A percentile compares a stretch with the other conserved stretches of the same genome.
Evolutionary conservation across 225 moss, liverwort and hornwort genomes (phyloP).

Genomic region (Straminergon stramineum): DNA sequence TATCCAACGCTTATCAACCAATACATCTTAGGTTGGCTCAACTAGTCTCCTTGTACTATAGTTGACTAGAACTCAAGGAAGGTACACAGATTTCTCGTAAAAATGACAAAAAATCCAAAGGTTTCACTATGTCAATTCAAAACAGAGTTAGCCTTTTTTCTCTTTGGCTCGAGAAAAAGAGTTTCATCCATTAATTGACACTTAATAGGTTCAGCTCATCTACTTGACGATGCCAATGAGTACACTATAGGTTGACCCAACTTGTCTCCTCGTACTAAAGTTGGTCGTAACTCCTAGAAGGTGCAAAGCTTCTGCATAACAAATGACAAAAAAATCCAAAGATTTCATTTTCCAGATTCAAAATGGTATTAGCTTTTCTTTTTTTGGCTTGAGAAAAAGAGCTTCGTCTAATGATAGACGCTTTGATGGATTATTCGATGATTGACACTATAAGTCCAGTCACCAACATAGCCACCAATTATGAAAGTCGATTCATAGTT

Average conservation of each 20-base stretch:
- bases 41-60: background rate
- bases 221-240: rapidly evolving
- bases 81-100: rapidly evolving
- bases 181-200: background rate
- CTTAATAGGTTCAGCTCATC: background rate
- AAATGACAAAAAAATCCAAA: background rate
- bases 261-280: background rate
- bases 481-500: rapidly evolving
- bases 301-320: rapidly evolving
- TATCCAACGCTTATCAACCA: rapidly evolving
- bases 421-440: background rate
- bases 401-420: background rate
- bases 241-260: background rate
- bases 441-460: no score
- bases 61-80: background rate
- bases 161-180: rapidly evolving
- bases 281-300: background rate
- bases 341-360: background rate
- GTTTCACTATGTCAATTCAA: background rate
- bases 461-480: rapidly evolving
- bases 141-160: background rate
- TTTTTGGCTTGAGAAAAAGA: rapidly evolving
- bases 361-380: background rate
- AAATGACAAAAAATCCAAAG: no score
- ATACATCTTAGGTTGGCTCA: rapidly evolving